Evolutionary conservation across 169 alveolate genomes (phyloP).

Genomic region (Plasmodium blacklocki): DNA sequence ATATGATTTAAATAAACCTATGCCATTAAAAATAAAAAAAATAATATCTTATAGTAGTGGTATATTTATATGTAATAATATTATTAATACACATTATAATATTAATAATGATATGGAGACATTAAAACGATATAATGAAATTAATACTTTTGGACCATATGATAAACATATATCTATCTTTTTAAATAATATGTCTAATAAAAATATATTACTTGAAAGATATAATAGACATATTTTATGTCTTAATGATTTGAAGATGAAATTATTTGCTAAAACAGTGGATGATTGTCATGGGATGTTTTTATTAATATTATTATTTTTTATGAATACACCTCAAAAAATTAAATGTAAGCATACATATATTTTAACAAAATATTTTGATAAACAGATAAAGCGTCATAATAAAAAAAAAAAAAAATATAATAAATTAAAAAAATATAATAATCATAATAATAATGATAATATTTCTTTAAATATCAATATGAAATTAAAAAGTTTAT

Average conservation of each 20-base stretch:
- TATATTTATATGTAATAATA: slow-evolving; percentile 67
- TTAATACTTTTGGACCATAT: slow-evolving; percentile 43
- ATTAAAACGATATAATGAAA: slow-evolving; percentile 68
- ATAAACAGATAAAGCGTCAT: background rate
- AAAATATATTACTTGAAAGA: slow-evolving; percentile 35
- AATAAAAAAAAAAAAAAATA: background rate
- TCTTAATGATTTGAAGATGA: slow-evolving; percentile 67
- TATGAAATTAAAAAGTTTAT: too few species aligned
- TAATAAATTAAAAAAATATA: background rate
- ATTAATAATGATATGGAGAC: slow-evolving; percentile 74
- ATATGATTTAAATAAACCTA: slow-evolving; percentile 71
- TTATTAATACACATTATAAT: slow-evolving; percentile 66
- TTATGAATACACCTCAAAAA: slow-evolving; percentile 54
- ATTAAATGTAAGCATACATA: slow-evolving; percentile 18
- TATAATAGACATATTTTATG: slow-evolving; percentile 34
- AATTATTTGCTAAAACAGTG: slow-evolving; percentile 69
- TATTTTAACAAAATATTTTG: slow-evolving; percentile 35
- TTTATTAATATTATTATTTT: slow-evolving; percentile 36
- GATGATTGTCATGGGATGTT: slow-evolving; percentile 75
- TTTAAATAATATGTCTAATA: slow-evolving; percentile 58
- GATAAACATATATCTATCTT: slow-evolving; percentile 42
- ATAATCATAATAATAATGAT: too few species aligned
- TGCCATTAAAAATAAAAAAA: slow-evolving; percentile 53
- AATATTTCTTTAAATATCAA: too few species aligned
- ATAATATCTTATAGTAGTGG: slow-evolving; percentile 65